A percentile compares a stretch with the other conserved stretches of the same genome.
Evolutionary conservation across 1,139 yeast species (phyloP).

Genomic region (Kodamaea derodonti): DNA sequence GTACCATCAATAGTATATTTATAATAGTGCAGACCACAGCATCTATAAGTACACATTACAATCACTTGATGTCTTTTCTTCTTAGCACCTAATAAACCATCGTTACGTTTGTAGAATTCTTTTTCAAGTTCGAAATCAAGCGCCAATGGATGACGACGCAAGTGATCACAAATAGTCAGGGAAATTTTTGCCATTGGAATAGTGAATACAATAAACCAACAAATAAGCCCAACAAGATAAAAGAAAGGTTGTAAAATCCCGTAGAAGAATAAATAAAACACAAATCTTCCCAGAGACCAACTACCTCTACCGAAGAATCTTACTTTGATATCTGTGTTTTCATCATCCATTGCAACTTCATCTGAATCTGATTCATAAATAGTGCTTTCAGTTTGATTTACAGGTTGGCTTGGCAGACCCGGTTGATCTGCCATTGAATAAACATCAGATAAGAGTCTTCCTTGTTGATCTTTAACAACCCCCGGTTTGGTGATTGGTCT

Average conservation of each 20-base stretch:
- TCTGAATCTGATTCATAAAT: conserved; percentile 4
- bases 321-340: conserved; percentile 38
- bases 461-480: conserved; percentile 42
- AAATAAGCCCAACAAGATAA: conserved; percentile 48
- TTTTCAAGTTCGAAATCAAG: conserved; percentile 63
- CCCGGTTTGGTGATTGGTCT: conserved; percentile 23
- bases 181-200: conserved; percentile 89
- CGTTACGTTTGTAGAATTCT: conserved; percentile 36
- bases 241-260: conserved; percentile 66
- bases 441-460: conserved; percentile 39
- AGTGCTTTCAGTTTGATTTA: background rate
- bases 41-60: conserved; percentile 82
- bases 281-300: conserved; percentile 83
- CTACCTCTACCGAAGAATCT: conserved; percentile 89
- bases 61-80: conserved; percentile 34
- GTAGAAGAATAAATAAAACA: conserved; percentile 75
- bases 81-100: conserved; percentile 12
- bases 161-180: conserved; percentile 57
- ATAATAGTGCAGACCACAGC: conserved; percentile 88
- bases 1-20: conserved; percentile 97
- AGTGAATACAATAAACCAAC: conserved; percentile 85
- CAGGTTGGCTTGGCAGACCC: background rate
- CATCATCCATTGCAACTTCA: conserved; percentile 21
- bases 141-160: conserved; percentile 89
- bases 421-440: conserved; percentile 26